These are phyloP conservation scores for Emergomyces orientalis DNA, from an alignment of 2,329 filamentous ascomycete genomes.

Conservation along the genomic window DNA sequence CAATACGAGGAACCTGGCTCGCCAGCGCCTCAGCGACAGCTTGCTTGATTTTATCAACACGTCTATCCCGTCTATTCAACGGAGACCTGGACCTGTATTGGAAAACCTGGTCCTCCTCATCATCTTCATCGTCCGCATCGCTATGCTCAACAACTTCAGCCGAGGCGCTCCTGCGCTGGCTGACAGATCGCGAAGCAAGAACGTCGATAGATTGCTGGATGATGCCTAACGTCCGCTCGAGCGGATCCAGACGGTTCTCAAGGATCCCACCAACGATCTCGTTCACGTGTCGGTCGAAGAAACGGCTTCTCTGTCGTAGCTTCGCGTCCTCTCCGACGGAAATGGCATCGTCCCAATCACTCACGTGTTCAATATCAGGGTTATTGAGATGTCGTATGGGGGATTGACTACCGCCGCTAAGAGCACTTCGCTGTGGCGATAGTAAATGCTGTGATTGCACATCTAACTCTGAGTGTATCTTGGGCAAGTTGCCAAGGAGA, in stretches of 20 bases:
- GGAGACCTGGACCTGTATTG: slow-evolving; percentile 66
- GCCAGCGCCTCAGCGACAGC: slow-evolving; percentile 58
- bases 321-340: slow-evolving; percentile 76
- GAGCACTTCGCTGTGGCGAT: slow-evolving; percentile 55
- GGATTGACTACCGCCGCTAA: slow-evolving; percentile 41
- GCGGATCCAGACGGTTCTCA: slow-evolving; percentile 64
- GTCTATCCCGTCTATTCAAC: slow-evolving; percentile 56
- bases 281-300: slow-evolving; percentile 88
- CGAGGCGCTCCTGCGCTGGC: slow-evolving; percentile 54
- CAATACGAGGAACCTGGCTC: slow-evolving; percentile 29
- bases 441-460: slow-evolving; percentile 38
- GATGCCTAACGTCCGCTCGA: slow-evolving; percentile 66
- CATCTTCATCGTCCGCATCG: slow-evolving; percentile 91
- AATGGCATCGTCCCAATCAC: slow-evolving; percentile 87
- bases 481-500: slow-evolving; percentile 40
- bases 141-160: slow-evolving; percentile 59
- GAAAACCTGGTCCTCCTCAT: slow-evolving; percentile 48
- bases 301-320: slow-evolving; percentile 67
- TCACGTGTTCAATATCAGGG: slow-evolving; percentile 55
- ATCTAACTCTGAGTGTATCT: slow-evolving; percentile 27
- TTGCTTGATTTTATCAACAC: slow-evolving; percentile 67
- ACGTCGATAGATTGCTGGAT: slow-evolving; percentile 63
- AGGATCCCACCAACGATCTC: slow-evolving; percentile 71
- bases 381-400: slow-evolving; percentile 56
- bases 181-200: slow-evolving; percentile 49